Percentiles rank a stretch among this genome's conserved stretches.
phyloP scores from a whole-genome alignment of 495 filamentous ascomycete species.

The Achaetomiella virescens region DNA sequence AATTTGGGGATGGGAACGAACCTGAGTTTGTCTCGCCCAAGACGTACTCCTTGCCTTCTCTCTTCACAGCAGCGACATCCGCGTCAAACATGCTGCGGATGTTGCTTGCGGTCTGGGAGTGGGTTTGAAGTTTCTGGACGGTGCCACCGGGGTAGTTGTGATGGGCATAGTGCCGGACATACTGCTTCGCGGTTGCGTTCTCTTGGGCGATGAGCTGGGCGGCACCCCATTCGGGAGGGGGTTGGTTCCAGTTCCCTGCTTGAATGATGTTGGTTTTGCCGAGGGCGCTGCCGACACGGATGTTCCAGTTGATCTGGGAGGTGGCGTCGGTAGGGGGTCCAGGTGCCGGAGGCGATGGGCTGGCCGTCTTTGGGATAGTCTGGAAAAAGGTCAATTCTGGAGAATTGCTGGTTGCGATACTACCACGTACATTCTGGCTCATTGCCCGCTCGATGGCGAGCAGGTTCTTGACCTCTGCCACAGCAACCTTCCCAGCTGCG shows the following conservation, averaged over 20 bases:
- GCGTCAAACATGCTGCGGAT: conserved; percentile 40
- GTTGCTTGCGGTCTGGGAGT: conserved; percentile 36
- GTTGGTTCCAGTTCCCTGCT: conserved; percentile 53
- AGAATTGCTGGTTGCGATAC: neutral
- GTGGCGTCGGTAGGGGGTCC: conserved; percentile 50
- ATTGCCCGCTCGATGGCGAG: conserved; percentile 54
- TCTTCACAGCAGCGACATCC: conserved; percentile 44
- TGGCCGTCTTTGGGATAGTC: conserved; percentile 40
- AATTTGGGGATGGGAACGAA: conserved; percentile 16
- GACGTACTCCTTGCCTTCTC: conserved; percentile 45
- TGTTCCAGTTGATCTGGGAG: conserved; percentile 51
- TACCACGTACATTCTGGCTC: conserved; percentile 51
- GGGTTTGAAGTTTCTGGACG: conserved; percentile 46
- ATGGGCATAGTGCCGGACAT: conserved; percentile 50
- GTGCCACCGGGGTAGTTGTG: conserved; percentile 56
- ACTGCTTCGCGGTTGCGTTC: conserved; percentile 44
- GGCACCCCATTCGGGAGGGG: conserved; percentile 47
- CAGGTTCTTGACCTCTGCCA: conserved; percentile 42
- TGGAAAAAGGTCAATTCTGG: conserved; percentile 10
- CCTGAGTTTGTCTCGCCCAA: conserved; percentile 57
- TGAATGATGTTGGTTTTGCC: conserved; percentile 43
- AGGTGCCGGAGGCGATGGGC: conserved; percentile 48
- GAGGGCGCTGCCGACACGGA: conserved; percentile 45
- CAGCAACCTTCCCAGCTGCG: conserved; percentile 45
- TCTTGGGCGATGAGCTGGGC: conserved; percentile 41